Evolutionary conservation across 306 rosid genomes (phyloP), one percentile per base, ranked within the genome.

Genomic region (Pyrus betulifolia): DNA sequence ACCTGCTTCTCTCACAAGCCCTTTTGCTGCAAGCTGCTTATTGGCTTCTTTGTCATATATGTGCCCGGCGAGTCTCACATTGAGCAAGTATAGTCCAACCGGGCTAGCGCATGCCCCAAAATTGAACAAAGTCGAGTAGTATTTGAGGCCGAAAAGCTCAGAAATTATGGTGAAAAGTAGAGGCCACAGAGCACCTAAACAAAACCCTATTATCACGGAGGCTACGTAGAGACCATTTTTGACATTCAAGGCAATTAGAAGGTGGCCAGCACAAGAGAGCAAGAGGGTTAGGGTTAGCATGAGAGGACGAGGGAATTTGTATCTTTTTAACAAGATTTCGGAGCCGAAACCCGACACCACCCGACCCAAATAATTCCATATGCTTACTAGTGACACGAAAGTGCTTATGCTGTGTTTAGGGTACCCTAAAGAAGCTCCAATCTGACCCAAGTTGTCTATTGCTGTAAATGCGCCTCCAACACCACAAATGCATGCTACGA

Each of bases 161-260:
- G 98, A 93, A 4, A 93, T 86, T 15, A 90, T 91, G 54, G 97
- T 88, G n/a, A 93, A 91, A 8, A 93, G 82, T 15, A 93, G 46
- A 1, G 94, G 97, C 97, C 96, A 91, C 2, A 89, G 93, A 8
- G 98, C 98, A 0, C 98, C 98, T 51, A 88, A 93, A 63, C 90
- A 82, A 22, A 91, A 88, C 9, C 98, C 98, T 13, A 87, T 91
- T 0, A 91, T 82, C 0, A 91, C 27, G 0, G 98, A 93, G 3
- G 91, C 91, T 0, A 83, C 1, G 57, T 87, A 87, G 64, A 87
- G 87, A 35, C 91, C 91, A 4, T 63, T 62, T 1, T 72, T n/a
- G 28, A 84, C 87, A 46, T 76, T 61, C 46, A 85, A 87, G 9
- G 91, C 91, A 55, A 87, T 85, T 1, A 87, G 77, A 27, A 87